Conservation (phyloP, 1,139 yeast genomes). For the Yamadazyma trypodendri region DNA sequence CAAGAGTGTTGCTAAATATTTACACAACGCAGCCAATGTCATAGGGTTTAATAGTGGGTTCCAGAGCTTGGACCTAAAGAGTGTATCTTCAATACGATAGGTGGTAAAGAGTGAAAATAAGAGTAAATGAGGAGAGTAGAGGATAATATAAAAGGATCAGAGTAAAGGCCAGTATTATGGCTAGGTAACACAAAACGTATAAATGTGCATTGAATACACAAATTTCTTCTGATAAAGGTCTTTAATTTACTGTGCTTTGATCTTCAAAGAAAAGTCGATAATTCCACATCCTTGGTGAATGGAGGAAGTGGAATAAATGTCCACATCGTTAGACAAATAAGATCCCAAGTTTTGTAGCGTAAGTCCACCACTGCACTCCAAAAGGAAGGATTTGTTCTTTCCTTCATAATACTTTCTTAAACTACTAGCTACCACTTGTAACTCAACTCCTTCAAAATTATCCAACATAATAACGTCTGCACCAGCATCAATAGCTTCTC, state of each 20-base stretch:
- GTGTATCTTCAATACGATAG: slow-evolving; percentile 43
- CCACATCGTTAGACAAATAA: slow-evolving; percentile 77
- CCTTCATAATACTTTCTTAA: slow-evolving; percentile 61
- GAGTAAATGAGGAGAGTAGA: too few relatives aligned
- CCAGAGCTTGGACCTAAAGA: slow-evolving; percentile 37
- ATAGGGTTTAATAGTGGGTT: slow-evolving; percentile 47
- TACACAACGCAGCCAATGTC: slow-evolving; percentile 39
- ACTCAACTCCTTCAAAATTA: slow-evolving; percentile 70
- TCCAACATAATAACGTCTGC: slow-evolving; percentile 97
- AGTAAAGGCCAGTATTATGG: too few relatives aligned
- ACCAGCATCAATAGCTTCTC: slow-evolving; percentile 90
- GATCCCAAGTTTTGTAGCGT: slow-evolving; percentile 63
- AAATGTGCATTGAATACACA: too few relatives aligned
- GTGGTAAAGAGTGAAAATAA: too few relatives aligned
- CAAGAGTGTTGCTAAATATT: slow-evolving; percentile 25
- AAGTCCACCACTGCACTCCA: slow-evolving; percentile 93
- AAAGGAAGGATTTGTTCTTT: slow-evolving; percentile 50
- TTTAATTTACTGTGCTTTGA: slow-evolving; percentile 40
- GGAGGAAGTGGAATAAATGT: slow-evolving; percentile 88
- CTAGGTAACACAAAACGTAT: too few relatives aligned
- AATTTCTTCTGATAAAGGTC: too few relatives aligned
- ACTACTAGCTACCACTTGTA: slow-evolving; percentile 63
- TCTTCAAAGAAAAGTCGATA: slow-evolving; percentile 82
- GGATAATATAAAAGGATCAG: too few relatives aligned
- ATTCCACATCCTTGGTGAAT: slow-evolving; percentile 87